These are phyloP conservation scores for Oenanthe sinensis DNA, from an alignment of 129 eudicot genomes.

Conservation along the genomic window DNA sequence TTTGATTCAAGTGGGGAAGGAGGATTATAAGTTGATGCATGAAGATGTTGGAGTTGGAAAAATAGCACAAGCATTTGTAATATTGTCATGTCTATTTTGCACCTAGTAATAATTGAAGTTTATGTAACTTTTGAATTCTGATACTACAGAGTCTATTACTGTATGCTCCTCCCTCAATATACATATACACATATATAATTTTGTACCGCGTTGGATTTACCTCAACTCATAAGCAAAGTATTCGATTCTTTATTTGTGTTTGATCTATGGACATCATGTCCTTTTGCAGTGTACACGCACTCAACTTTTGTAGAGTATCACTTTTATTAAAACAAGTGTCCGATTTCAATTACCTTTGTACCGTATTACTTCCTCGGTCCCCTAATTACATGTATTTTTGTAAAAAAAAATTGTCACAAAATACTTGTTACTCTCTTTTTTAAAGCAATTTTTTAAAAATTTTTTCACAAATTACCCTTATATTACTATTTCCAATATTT, in stretches of 20 bases:
- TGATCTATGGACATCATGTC: not conserved
- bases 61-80: not conserved
- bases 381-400: too few relatives aligned
- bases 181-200: not conserved
- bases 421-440: too few relatives aligned
- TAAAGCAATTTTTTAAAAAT: too few relatives aligned
- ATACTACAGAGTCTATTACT: not conserved
- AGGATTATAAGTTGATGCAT: not conserved
- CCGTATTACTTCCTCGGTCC: too few relatives aligned
- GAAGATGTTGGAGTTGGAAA: not conserved
- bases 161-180: not conserved
- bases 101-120: not conserved
- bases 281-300: not conserved
- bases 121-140: too few relatives aligned
- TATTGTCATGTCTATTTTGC: not conserved
- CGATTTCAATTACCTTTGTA: too few relatives aligned
- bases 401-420: too few relatives aligned
- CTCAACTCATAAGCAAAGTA: not conserved
- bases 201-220: not conserved
- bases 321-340: not conserved
- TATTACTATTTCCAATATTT: too few relatives aligned
- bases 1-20: not conserved
- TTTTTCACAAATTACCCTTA: too few relatives aligned
- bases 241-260: conserved; percentile 1
- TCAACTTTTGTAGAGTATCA: not conserved